Percentiles rank a stretch among this genome's conserved stretches.
Conservation (phyloP, 116 monocot species). For the Zostera marina region DNA sequence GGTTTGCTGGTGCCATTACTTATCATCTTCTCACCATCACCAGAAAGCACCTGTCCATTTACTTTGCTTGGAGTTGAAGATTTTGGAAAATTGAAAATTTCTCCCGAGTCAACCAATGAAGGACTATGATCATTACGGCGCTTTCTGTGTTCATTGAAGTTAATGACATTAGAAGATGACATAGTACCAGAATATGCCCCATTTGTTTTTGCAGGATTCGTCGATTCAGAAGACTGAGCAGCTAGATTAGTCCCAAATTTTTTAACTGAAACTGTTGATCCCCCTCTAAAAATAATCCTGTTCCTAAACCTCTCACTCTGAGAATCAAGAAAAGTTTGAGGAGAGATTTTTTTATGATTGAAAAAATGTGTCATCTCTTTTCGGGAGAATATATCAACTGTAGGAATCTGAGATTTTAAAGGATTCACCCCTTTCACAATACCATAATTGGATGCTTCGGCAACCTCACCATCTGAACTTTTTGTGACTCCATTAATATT, state of each 20-base stretch:
- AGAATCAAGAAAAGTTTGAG: slow-evolving; percentile 29
- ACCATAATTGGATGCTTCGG: slow-evolving; percentile 6
- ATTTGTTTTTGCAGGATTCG: slow-evolving; percentile 19
- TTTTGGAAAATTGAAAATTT: slow-evolving; percentile 5
- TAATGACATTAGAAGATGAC: slow-evolving; percentile 4
- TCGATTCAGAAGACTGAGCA: slow-evolving; percentile 8
- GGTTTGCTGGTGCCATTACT: slow-evolving; percentile 12
- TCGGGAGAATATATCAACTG: slow-evolving; percentile 67
- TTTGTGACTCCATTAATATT: slow-evolving; percentile 4
- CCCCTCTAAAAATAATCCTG: slow-evolving; percentile 7
- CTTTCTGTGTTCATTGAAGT: slow-evolving; percentile 8
- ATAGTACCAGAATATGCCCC: slow-evolving; percentile 9
- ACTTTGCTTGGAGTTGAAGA: slow-evolving; percentile 4
- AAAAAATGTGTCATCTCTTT: slow-evolving; percentile 57
- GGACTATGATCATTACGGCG: slow-evolving; percentile 12
- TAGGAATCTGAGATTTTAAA: slow-evolving; percentile 66
- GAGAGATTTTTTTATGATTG: slow-evolving; percentile 37
- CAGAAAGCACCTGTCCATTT: slow-evolving; percentile 10
- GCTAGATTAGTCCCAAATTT: slow-evolving; percentile 10
- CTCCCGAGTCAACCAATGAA: slow-evolving; percentile 11
- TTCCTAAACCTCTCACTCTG: slow-evolving; percentile 16
- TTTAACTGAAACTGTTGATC: slow-evolving; percentile 5
- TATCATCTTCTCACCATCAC: slow-evolving; percentile 6
- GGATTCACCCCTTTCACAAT: slow-evolving; percentile 32
- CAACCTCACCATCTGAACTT: slow-evolving; percentile 2